A percentile compares a stretch with the other conserved stretches of the same genome.
phyloP scores from a whole-genome alignment of 2,329 filamentous ascomycete genomes.

The Aspergillus hiratsukae region DNA sequence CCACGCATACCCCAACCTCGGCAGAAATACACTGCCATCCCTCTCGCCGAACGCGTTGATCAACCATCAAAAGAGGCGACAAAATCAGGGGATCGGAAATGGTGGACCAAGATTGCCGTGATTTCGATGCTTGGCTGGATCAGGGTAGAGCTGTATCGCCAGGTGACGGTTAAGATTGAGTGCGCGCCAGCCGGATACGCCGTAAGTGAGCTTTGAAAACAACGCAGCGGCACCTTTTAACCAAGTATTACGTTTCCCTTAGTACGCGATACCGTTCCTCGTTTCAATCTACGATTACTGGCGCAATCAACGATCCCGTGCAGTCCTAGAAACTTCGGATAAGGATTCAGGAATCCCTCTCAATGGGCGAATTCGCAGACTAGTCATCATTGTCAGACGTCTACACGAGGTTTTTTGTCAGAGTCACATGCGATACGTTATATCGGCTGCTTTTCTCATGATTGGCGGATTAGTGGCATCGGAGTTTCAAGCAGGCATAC shows the following conservation, averaged over 20 bases:
- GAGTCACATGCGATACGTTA: constrained; percentile 34
- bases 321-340: constrained; percentile 14
- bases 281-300: constrained; percentile 40
- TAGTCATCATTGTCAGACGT: constrained; percentile 26
- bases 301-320: constrained; percentile 25
- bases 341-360: constrained; percentile 13
- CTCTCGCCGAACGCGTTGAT: constrained; percentile 25
- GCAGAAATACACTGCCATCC: constrained; percentile 25
- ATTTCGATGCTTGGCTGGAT: constrained; percentile 23
- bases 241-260: constrained; percentile 10
- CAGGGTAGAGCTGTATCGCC: constrained; percentile 39
- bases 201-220: constrained; percentile 20
- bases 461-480: constrained; percentile 36
- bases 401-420: constrained; percentile 27
- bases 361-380: constrained; percentile 12
- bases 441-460: constrained; percentile 35
- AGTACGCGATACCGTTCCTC: constrained; percentile 39
- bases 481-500: constrained; percentile 30
- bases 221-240: neutral
- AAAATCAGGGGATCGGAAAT: constrained; percentile 10
- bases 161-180: constrained; percentile 39
- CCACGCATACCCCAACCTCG: constrained; percentile 17
- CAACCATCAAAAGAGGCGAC: constrained; percentile 13
- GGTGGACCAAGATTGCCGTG: constrained; percentile 21
- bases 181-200: constrained; percentile 36